phyloP scores from a whole-genome alignment of 805 yeast species.

The Saccharomycopsis malanga region DNA sequence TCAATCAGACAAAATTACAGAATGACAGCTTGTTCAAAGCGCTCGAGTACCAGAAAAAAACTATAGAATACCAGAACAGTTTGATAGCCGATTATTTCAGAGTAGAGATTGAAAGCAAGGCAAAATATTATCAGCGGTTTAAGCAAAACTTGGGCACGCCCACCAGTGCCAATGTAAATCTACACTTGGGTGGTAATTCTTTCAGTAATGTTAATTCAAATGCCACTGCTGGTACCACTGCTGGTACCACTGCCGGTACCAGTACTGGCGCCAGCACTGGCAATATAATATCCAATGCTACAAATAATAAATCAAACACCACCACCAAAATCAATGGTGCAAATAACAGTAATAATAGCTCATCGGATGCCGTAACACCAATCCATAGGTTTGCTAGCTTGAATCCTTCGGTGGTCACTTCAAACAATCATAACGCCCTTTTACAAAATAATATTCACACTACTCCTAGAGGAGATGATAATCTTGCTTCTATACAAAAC shows the following conservation, averaged over 20 bases:
- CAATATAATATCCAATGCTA: background rate
- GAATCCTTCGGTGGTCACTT: background rate
- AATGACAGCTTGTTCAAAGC: slow-evolving; percentile 1
- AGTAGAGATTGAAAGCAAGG: background rate
- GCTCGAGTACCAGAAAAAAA: slow-evolving; percentile 6
- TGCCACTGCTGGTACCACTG: background rate
- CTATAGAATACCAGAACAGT: slow-evolving; percentile 10
- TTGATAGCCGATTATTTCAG: slow-evolving; percentile 12
- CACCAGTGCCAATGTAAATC: background rate
- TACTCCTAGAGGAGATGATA: background rate
- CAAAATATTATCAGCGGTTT: background rate
- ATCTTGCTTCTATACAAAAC: background rate
- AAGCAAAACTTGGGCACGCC: background rate
- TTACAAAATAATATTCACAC: background rate
- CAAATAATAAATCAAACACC: background rate
- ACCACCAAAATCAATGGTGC: background rate
- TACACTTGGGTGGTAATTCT: no score
- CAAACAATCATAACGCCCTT: background rate
- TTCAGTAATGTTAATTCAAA: no score
- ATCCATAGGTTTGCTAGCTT: background rate
- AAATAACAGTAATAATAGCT: no score
- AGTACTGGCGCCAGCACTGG: background rate
- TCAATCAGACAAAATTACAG: slow-evolving; percentile 5
- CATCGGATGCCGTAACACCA: background rate
- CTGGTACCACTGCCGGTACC: background rate